Evolutionary conservation across 2,329 filamentous ascomycete genomes (phyloP).

Genomic region (Ophiosphaerella korrae): DNA sequence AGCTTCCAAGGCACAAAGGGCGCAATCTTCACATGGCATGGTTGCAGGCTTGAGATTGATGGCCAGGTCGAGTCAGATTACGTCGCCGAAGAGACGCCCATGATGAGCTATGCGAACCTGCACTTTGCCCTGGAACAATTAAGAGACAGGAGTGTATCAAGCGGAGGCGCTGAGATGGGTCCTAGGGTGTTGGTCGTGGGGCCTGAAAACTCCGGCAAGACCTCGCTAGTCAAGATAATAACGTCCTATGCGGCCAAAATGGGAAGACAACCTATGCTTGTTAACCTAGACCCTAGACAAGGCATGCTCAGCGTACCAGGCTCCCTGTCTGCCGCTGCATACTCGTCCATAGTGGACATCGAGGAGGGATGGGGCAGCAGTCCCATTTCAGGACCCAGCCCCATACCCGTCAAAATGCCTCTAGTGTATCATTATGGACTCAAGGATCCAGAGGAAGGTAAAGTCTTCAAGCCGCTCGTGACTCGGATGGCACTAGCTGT

Average conservation of each 20-base stretch:
- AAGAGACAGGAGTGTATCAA: constrained; percentile 63
- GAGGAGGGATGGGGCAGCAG: constrained; percentile 89
- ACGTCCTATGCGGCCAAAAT: constrained; percentile 78
- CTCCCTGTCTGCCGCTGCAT: constrained; percentile 82
- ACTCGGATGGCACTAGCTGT: constrained; percentile 79
- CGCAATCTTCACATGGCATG: constrained; percentile 90
- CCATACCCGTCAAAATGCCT: constrained; percentile 88
- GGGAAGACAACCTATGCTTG: constrained; percentile 75
- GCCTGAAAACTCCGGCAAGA: constrained; percentile 80
- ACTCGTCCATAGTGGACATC: constrained; percentile 85
- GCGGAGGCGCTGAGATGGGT: constrained; percentile 55
- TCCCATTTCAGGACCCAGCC: constrained; percentile 86
- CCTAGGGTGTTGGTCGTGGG: constrained; percentile 87
- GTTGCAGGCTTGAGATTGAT: constrained; percentile 81
- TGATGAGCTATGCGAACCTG: constrained; percentile 79
- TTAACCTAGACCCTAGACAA: constrained; percentile 85
- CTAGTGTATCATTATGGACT: constrained; percentile 88
- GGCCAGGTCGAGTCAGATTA: constrained; percentile 72
- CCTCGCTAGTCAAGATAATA: constrained; percentile 75
- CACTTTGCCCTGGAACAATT: constrained; percentile 83
- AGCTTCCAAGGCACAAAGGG: constrained; percentile 81
- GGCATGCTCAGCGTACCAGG: constrained; percentile 64
- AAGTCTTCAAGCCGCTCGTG: constrained; percentile 74
- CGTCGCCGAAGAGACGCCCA: constrained; percentile 77
- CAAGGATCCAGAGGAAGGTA: constrained; percentile 69